Base-by-base conservation (phyloP, 257 asterid genomes). In the Mentha longifolia region DNA sequence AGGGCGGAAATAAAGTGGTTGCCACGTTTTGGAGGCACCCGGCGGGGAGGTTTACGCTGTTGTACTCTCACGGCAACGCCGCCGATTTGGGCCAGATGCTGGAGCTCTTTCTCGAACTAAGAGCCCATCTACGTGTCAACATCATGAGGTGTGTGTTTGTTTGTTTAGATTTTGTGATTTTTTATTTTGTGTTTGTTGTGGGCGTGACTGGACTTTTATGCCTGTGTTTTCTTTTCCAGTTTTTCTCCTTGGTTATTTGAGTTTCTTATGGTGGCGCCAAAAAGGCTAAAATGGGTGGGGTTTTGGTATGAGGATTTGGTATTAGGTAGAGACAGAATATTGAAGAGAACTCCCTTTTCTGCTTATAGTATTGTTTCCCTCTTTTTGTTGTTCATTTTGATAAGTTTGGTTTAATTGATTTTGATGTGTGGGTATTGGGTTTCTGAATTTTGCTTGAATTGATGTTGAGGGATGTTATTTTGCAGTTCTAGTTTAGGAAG, bases 51-150 rank as follows among this genome's bases (percentile, higher is more conserved):
- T 90, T 95, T 41, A 95, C 99, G 59, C 43, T 95, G 19, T 35
- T 95, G 81, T 95, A 95, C 71, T 95, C 99, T 61, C 99, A 95
- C 79, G 99, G 97, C n/a, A 95, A 95, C 81, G 99, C 98, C 64
- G 99, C 97, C 73, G 99, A 95, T 87, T 88, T 95, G 87, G 99
- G 98, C n/a, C 98, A 95, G 83, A 95, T 95, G 99, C 81, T 72
- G 56, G 99, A 90, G 82, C 97, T 95, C 28, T 95, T 95, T 57
- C 85, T 85, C 74, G 99, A 95, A 89, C 99, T 95, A 42, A 88
- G 99, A 84, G 98, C 99, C 25, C 99, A 92, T 75, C 97, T 95
- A 28, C 98, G 99, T 57, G 92, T 92, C 70, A 95, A 95, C 80
- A 88, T 95, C 54, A 89, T 92, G 99, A 84, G 98, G 99, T 91